These are phyloP conservation scores for Dactylellina drechsleri DNA, from an alignment of 2,329 filamentous ascomycete genomes.

Conservation along the genomic window DNA sequence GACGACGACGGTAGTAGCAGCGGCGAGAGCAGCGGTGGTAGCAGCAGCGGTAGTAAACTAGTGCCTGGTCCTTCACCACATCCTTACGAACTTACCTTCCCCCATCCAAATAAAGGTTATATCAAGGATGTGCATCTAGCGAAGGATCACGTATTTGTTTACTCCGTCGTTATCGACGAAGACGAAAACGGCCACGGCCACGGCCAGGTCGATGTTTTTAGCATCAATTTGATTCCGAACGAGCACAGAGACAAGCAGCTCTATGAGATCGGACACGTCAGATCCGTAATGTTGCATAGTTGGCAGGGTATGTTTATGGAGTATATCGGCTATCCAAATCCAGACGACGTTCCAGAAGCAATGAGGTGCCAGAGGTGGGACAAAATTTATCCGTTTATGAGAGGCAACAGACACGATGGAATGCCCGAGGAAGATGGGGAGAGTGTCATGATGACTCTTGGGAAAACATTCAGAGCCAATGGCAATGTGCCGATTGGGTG, in stretches of 20 bases:
- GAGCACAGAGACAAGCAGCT: conserved; percentile 40
- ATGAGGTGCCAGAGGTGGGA: conserved; percentile 52
- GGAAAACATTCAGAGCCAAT: conserved; percentile 51
- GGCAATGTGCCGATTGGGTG: conserved; percentile 49
- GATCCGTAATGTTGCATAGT: conserved; percentile 35
- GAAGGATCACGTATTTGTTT: conserved; percentile 51
- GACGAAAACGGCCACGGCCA: conserved; percentile 35
- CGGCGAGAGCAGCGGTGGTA: neutral
- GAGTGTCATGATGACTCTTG: conserved; percentile 48
- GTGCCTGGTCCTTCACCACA: conserved; percentile 13
- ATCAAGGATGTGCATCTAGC: conserved; percentile 52
- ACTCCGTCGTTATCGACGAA: conserved; percentile 30
- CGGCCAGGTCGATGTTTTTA: conserved; percentile 46
- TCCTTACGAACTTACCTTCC: conserved; percentile 48
- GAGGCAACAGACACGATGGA: conserved; percentile 36
- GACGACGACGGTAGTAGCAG: neutral
- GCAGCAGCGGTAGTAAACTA: neutral
- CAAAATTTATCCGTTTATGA: conserved; percentile 52
- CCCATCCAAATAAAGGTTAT: conserved; percentile 39
- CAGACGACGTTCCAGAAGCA: conserved; percentile 29
- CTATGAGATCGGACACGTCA: conserved; percentile 47
- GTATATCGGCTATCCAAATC: conserved; percentile 40
- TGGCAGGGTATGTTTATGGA: conserved; percentile 54
- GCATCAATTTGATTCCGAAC: conserved; percentile 44
- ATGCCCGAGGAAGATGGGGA: conserved; percentile 46